Conservation (phyloP, 805 yeast species). For the Schwanniomyces sp. region DNA sequence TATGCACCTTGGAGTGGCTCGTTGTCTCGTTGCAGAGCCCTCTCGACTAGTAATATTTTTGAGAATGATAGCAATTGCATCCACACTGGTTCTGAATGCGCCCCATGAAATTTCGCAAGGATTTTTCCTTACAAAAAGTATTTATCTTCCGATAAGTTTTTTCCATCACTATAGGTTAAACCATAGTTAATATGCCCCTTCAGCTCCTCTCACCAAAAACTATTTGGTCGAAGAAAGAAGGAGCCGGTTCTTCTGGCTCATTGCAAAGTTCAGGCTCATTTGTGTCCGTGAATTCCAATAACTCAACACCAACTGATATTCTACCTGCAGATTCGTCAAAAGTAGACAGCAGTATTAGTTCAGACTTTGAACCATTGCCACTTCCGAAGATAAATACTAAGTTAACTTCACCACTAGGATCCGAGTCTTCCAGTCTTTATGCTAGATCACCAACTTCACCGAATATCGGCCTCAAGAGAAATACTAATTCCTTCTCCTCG, state of each 20-base stretch:
- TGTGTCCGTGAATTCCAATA: neutral
- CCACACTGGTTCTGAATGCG: neutral
- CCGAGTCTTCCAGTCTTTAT: neutral
- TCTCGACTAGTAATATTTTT: neutral
- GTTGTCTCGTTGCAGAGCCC: neutral
- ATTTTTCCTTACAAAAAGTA: neutral
- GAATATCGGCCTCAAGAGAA: neutral
- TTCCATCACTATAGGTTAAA: neutral
- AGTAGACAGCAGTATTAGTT: slow-evolving; percentile 5
- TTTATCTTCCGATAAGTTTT: neutral
- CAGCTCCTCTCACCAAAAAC: slow-evolving; percentile 1
- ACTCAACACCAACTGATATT: neutral
- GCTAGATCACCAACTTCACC: slow-evolving; percentile 5
- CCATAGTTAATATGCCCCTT: slow-evolving; percentile 1
- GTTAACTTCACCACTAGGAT: neutral
- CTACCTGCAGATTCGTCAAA: neutral
- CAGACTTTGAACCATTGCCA: slow-evolving; percentile 6
- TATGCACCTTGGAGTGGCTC: neutral
- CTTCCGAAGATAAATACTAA: slow-evolving; percentile 8
- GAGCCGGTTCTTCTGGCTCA: neutral
- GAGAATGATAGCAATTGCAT: neutral
- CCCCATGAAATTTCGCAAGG: neutral
- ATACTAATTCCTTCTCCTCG: neutral
- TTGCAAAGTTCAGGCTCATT: neutral
- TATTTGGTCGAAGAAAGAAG: neutral